Evolutionary conservation across 257 asterid species (phyloP), one percentile per base, ranked within the genome.

Genomic region (Datura wrightii): DNA sequence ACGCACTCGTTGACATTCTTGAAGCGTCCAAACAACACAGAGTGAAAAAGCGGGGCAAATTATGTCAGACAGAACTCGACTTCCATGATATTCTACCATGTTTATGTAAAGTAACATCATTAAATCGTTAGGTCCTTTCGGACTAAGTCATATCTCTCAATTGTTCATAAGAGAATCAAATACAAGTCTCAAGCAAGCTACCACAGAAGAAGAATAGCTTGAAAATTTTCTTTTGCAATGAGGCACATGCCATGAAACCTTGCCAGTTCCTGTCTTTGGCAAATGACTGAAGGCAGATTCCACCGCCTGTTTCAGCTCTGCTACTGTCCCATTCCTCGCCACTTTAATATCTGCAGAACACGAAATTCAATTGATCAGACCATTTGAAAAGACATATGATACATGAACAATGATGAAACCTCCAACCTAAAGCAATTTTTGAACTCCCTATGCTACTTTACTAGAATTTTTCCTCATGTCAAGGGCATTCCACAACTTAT

Each of bases 271-370:
- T 53, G 72, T 84, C 66, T 85, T 88, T 1, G 98, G 97, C 89
- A 93, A 90, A 92, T 96, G 92, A 79, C 86, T 84, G 59, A 96
- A 96, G 16, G 92, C 94, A 14, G 88, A 90, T 89, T 96, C 97
- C 85, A 96, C 97, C 9, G 97, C 98, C 80, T 84, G 90, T 88
- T 92, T 96, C 84, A 96, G 87, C 82, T 92, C 97, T 84, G 88
- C 91, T 56, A 96, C 93, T 4, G 95, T 93, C 79, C 94, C 98
- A 50, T 79, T 86, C 82, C 91, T 91, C 5, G 88, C 83, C 83
- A 93, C 94, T 91, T 92, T 93, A 89, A 96, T 90, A 14, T 85
- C 99, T 96, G 86, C 82, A 71, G 83, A 83, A 48, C 46, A 16
- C 56, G 24, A 83, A 67, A 65, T 56, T 46, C 85, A 62, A 56